Conservation (phyloP, 805 yeast genomes). For the Cephaloascus fragrans region DNA sequence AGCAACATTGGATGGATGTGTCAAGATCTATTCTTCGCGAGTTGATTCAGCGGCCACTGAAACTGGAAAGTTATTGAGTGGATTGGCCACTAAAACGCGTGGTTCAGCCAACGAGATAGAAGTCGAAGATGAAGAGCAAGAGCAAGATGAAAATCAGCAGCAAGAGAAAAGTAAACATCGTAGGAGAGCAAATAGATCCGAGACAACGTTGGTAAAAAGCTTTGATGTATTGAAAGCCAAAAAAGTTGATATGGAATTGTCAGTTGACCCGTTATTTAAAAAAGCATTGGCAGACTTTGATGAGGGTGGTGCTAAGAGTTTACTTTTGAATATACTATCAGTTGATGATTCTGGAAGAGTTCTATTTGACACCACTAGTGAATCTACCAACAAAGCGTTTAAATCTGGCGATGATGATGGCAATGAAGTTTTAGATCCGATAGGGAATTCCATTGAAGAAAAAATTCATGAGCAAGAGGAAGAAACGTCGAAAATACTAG, state of each 20-base stretch:
- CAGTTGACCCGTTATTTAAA: conserved; percentile 48
- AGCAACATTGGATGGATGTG: conserved; percentile 90
- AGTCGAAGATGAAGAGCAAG: conserved; percentile 3
- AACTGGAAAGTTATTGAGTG: conserved; percentile 64
- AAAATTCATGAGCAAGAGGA: conserved; percentile 5
- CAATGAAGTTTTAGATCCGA: neutral
- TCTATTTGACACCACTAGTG: conserved; percentile 36
- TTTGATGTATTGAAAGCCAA: conserved; percentile 32
- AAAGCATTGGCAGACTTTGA: conserved; percentile 48
- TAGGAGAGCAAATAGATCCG: conserved; percentile 6
- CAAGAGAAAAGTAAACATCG: conserved; percentile 4
- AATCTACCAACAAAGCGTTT: conserved; percentile 4
- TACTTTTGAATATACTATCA: conserved; percentile 38
- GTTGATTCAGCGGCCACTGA: conserved; percentile 89
- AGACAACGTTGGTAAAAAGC: conserved; percentile 24
- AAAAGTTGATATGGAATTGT: conserved; percentile 38
- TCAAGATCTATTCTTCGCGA: conserved; percentile 82
- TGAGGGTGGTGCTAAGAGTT: conserved; percentile 53
- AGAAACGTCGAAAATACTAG: conserved; percentile 6
- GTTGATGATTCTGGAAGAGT: conserved; percentile 37
- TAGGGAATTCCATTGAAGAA: neutral
- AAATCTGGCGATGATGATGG: conserved; percentile 5
- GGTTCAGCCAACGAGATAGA: conserved; percentile 3
- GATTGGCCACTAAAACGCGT: conserved; percentile 21
- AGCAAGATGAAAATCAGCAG: conserved; percentile 7